Percentiles rank a stretch among this genome's conserved stretches.
phyloP scores from a whole-genome alignment of 495 filamentous ascomycete species.

The Talaromyces adpressus region DNA sequence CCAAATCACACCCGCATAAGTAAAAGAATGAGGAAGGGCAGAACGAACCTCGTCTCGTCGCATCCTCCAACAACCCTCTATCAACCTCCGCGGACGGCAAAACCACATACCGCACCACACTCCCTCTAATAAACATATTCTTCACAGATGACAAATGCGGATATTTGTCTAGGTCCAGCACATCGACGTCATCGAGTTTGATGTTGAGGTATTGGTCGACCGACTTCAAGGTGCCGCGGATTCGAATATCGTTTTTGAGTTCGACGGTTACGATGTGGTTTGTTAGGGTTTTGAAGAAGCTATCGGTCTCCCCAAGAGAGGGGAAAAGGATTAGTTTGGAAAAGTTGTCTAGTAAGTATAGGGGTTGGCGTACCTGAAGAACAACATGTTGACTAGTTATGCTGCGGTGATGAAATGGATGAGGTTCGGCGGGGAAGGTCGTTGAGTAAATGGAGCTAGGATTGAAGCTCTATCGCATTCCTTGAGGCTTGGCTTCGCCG shows the following conservation, averaged over 20 bases:
- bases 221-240: slow-evolving; percentile 87
- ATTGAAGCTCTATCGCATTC: background rate
- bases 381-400: slow-evolving; percentile 31
- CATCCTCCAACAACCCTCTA: slow-evolving; percentile 87
- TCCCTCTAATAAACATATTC: slow-evolving; percentile 96
- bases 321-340: too few species aligned
- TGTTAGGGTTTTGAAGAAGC: slow-evolving; percentile 99
- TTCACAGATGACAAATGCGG: slow-evolving; percentile 93
- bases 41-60: slow-evolving; percentile 78
- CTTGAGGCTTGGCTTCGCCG: background rate
- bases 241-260: slow-evolving; percentile 97
- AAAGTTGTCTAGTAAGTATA: background rate
- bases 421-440: background rate
- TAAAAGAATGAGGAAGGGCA: background rate
- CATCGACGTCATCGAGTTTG: slow-evolving; percentile 90
- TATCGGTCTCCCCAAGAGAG: slow-evolving; percentile 21
- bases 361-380: slow-evolving; percentile 34
- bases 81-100: slow-evolving; percentile 84
- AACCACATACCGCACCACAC: slow-evolving; percentile 93
- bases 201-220: slow-evolving; percentile 99
- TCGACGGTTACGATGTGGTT: slow-evolving; percentile 95
- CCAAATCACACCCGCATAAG: background rate
- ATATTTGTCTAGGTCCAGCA: slow-evolving; percentile 85
- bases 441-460: background rate
- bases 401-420: background rate